Evolutionary conservation across 176 grass and related monocot species (phyloP), one percentile per base, ranked within the genome.

Genomic region (Secale cereale): DNA sequence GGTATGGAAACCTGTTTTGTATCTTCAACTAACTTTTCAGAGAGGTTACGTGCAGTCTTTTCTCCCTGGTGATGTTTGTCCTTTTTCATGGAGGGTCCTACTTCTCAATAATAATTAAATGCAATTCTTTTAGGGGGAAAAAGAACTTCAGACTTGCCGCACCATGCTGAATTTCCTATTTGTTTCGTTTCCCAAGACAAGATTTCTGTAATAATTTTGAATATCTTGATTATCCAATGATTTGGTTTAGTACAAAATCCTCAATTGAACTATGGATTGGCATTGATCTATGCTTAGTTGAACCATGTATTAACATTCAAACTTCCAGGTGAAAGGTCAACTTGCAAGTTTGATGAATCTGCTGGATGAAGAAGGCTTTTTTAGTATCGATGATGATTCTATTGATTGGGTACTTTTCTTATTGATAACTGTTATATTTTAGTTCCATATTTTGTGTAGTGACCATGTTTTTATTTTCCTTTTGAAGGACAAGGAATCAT

Each of bases 391-490:
- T 82, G 22, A 27, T 54, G 29, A 36, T 7, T 26, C 20, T 17
- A 35, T 70, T 14, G 65, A 82, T 23, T 82, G 79, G 79, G 79
- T 82, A 82, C 65, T 17, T 50, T 56, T 57, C 28, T 25, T 54
- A 20, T 41, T 16, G 7, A 26, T 36, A 50, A 65, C 7, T 46
- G 8, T n/a, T 45, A 22, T 45, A 70, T 28, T 70, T 28, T 68
- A 50, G 4, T 25, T 48, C 27, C 28, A 67, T 82, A 33, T 70
- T 36, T 33, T 5, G 54, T 26, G 25, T 22, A 15, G 22, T 81
- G 19, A 68, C n/a, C 1, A n/a, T n/a, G 23, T 6, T 29, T 52
- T 6, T 70, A n/a, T 16, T 4, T 54, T 70, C 0, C 28, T 77
- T 56, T 70, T 70, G 65, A 67, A 82, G 65, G 31, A 57, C 10